These are phyloP conservation scores for Salix suchowensis DNA, from an alignment of 345 rosid genomes.

Conservation along the genomic window DNA sequence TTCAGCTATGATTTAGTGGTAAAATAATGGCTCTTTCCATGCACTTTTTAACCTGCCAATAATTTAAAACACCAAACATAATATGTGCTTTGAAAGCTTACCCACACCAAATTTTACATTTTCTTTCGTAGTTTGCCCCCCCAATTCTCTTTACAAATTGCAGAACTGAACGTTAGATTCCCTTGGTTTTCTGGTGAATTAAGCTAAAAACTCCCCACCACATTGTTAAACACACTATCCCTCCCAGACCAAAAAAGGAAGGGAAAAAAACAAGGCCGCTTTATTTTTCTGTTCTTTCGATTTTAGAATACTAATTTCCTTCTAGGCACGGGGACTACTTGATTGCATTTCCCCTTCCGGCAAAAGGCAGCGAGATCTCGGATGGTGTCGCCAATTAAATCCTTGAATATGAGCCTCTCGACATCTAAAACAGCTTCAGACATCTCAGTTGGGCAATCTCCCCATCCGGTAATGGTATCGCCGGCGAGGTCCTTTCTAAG, in stretches of 20 bases:
- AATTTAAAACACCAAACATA: neutral
- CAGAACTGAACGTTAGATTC: slow-evolving; percentile 24
- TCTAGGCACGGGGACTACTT: slow-evolving; percentile 23
- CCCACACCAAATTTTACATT: slow-evolving; percentile 7
- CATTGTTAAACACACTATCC: slow-evolving; percentile 1
- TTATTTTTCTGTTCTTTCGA: slow-evolving; percentile 10
- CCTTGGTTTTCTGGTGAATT: slow-evolving; percentile 32
- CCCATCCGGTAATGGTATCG: slow-evolving; percentile 58
- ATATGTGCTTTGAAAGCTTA: slow-evolving; percentile 1
- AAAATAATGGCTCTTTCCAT: neutral
- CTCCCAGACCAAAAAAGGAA: neutral
- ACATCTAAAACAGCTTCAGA: slow-evolving; percentile 71
- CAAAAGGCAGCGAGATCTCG: slow-evolving; percentile 46
- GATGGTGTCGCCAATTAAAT: slow-evolving; percentile 78
- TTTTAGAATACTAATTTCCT: slow-evolving; percentile 72
- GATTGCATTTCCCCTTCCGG: slow-evolving; percentile 24
- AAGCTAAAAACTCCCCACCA: slow-evolving; percentile 13
- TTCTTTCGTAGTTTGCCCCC: slow-evolving; percentile 7
- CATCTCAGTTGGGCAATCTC: slow-evolving; percentile 53
- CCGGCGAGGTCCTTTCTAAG: slow-evolving; percentile 69
- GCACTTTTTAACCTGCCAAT: neutral
- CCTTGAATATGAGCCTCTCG: slow-evolving; percentile 78
- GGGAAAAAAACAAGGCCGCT: neutral
- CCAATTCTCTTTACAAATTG: slow-evolving; percentile 19
- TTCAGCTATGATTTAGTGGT: neutral